phyloP scores from a whole-genome alignment of 257 asterid genomes.

The Scutellaria baicalensis region DNA sequence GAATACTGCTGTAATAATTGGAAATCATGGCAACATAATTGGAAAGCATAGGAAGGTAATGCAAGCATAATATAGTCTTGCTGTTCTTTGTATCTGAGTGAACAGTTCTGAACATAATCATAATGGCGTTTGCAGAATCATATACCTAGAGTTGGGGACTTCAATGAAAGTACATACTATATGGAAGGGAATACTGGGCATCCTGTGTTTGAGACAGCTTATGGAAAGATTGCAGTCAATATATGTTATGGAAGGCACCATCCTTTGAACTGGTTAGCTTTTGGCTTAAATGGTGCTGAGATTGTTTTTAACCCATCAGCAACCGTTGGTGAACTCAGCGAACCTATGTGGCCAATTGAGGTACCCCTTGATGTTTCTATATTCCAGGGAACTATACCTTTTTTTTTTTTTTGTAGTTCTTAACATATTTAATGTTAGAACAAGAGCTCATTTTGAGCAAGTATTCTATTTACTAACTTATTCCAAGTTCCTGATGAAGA shows the following conservation, averaged over 20 bases:
- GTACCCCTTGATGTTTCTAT: conserved; percentile 23
- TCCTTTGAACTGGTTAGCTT: conserved; percentile 94
- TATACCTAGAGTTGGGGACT: conserved; percentile 97
- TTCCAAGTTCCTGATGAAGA: too few relatives aligned
- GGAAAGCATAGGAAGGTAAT: conserved; percentile 95
- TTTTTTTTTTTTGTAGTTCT: too few relatives aligned
- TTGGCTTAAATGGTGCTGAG: conserved; percentile 93
- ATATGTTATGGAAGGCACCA: conserved; percentile 99
- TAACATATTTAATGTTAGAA: too few relatives aligned
- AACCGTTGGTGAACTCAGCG: conserved; percentile 97
- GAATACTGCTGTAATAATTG: conserved; percentile 91
- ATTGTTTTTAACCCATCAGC: conserved; percentile 95
- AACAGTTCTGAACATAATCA: neutral
- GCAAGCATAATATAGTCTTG: neutral
- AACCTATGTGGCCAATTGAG: conserved; percentile 99
- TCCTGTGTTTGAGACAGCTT: conserved; percentile 92
- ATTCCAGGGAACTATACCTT: neutral
- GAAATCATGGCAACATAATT: conserved; percentile 85
- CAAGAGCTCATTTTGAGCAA: too few relatives aligned
- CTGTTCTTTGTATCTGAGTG: neutral
- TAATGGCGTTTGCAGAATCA: conserved; percentile 61
- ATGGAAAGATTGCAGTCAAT: conserved; percentile 82
- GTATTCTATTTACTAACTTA: too few relatives aligned
- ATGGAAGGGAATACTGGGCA: conserved; percentile 99
- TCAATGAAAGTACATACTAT: conserved; percentile 91